These are phyloP conservation scores for Plicaturopsis crispa DNA, from an alignment of 768 basidiomycete genomes.

Conservation along the genomic window DNA sequence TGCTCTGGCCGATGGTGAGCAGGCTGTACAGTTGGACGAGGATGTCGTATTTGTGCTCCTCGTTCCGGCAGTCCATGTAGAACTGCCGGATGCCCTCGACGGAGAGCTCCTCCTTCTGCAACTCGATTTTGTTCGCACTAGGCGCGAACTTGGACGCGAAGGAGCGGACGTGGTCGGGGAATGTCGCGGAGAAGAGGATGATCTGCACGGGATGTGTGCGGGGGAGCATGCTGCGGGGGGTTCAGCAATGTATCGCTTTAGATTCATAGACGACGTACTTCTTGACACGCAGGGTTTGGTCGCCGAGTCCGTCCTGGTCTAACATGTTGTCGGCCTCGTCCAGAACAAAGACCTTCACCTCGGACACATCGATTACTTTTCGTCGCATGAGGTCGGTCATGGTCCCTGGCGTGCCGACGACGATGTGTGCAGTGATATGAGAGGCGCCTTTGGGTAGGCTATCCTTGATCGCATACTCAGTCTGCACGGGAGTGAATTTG, in stretches of 20 bases:
- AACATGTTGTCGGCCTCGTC: conserved; percentile 99
- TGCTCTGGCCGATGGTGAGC: conserved; percentile 94
- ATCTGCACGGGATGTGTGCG: conserved; percentile 58
- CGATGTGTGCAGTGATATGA: conserved; percentile 77
- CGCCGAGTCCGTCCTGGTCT: conserved; percentile 87
- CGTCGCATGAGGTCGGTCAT: conserved; percentile 80
- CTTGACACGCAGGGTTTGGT: conserved; percentile 89
- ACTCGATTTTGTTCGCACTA: conserved; percentile 90
- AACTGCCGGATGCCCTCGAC: conserved; percentile 95
- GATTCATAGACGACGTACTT: conserved; percentile 48
- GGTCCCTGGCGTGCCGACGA: conserved; percentile 96
- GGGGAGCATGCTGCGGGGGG: conserved; percentile 44
- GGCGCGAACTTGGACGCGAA: conserved; percentile 94
- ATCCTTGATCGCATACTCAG: conserved; percentile 94
- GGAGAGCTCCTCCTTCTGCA: conserved; percentile 88
- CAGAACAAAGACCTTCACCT: conserved; percentile 88
- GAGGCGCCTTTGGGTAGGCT: conserved; percentile 59
- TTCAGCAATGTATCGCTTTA: conserved; percentile 2
- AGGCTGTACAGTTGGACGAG: conserved; percentile 84
- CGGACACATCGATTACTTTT: conserved; percentile 69
- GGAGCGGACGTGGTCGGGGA: conserved; percentile 87
- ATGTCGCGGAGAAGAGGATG: conserved; percentile 96
- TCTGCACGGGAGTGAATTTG: conserved; percentile 88
- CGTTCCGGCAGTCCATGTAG: conserved; percentile 92
- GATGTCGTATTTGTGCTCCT: conserved; percentile 93